A percentile compares a stretch with the other conserved stretches of the same genome.
phyloP scores from a whole-genome alignment of 2,329 filamentous ascomycete genomes.

The Talaromyces sp. region DNA sequence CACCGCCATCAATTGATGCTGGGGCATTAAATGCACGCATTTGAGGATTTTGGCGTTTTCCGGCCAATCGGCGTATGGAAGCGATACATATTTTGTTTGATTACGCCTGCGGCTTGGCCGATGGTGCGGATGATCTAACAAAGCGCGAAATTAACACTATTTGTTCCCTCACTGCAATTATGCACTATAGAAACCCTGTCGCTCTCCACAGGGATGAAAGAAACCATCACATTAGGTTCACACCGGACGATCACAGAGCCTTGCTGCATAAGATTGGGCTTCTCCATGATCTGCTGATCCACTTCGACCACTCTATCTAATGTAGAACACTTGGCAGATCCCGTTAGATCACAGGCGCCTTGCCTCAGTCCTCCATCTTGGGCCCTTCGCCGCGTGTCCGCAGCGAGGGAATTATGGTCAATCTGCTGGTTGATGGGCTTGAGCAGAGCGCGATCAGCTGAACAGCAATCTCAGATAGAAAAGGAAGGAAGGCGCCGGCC shows the following conservation, averaged over 20 bases:
- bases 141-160: neutral
- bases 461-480: neutral
- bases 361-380: neutral
- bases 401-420: neutral
- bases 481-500: neutral
- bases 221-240: neutral
- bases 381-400: neutral
- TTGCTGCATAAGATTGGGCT: neutral
- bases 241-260: neutral
- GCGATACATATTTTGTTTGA: neutral
- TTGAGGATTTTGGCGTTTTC: neutral
- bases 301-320: neutral
- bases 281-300: neutral
- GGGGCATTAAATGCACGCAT: neutral
- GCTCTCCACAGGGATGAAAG: neutral
- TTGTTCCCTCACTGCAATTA: neutral
- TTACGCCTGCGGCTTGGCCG: neutral
- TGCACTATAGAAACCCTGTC: neutral
- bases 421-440: neutral
- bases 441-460: neutral
- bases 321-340: neutral
- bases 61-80: neutral
- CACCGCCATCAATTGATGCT: neutral
- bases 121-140: neutral
- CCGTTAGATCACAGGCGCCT: neutral